phyloP scores from a whole-genome alignment of 495 filamentous ascomycete genomes.

The Hypoxylon lienhwacheense region DNA sequence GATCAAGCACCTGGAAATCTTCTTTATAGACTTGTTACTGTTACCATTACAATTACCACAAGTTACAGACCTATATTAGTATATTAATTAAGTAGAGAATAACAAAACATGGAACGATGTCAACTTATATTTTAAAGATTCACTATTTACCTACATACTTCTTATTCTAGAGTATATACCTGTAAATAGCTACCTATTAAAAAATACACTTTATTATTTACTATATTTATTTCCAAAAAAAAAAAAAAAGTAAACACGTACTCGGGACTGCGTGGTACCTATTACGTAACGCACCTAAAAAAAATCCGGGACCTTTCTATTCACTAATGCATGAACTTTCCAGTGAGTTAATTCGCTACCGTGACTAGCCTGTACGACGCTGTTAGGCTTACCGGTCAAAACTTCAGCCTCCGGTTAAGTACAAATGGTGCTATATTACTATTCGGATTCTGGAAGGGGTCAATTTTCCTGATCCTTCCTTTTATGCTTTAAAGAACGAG shows the following conservation, averaged over 20 bases:
- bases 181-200: too few species aligned
- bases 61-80: too few species aligned
- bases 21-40: too few species aligned
- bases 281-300: conserved; percentile 32
- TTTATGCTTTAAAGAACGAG: conserved; percentile 10
- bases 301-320: conserved; percentile 25
- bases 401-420: conserved; percentile 36
- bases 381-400: conserved; percentile 31
- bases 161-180: too few species aligned
- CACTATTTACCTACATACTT: too few species aligned
- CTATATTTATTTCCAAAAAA: background rate
- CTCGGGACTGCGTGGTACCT: conserved; percentile 26
- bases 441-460: conserved; percentile 15
- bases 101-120: too few species aligned
- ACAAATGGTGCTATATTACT: conserved; percentile 17
- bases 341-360: conserved; percentile 28
- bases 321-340: conserved; percentile 30
- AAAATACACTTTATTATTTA: background rate
- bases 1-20: too few species aligned
- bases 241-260: background rate
- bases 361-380: conserved; percentile 19
- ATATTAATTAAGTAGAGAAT: too few species aligned
- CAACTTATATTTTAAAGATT: too few species aligned
- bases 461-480: conserved; percentile 13
- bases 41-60: too few species aligned